These are phyloP conservation scores for Silene noctiflora DNA, from an alignment of 179 eudicot genomes.

Conservation along the genomic window DNA sequence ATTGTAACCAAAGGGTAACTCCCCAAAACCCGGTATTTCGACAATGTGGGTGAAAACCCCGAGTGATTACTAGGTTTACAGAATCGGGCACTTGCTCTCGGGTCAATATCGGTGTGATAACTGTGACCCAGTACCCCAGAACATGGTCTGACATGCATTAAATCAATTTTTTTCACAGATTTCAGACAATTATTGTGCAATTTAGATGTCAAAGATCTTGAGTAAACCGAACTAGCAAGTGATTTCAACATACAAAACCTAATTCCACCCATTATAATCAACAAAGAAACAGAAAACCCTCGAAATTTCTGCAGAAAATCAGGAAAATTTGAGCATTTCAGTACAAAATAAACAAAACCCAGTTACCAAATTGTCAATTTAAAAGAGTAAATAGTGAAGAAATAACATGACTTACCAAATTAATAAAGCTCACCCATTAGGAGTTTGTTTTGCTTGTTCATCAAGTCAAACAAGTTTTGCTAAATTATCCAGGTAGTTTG, in stretches of 20 bases:
- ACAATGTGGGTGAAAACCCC: constrained; percentile 29
- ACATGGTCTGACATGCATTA: constrained; percentile 16
- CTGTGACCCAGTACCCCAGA: constrained; percentile 21
- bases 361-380: background rate
- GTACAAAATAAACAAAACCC: background rate
- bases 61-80: constrained; percentile 18
- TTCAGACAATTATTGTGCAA: constrained; percentile 15
- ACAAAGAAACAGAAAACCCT: constrained; percentile 6
- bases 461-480: constrained; percentile 22
- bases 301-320: constrained; percentile 14
- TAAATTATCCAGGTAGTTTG: too few relatives aligned
- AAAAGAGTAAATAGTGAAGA: background rate
- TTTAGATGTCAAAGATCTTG: constrained; percentile 19
- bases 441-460: constrained; percentile 4
- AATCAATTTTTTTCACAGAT: constrained; percentile 17
- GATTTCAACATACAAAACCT: constrained; percentile 36
- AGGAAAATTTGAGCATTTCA: background rate
- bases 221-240: constrained; percentile 13
- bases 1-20: constrained; percentile 23
- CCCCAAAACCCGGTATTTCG: constrained; percentile 19
- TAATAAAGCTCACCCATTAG: background rate
- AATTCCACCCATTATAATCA: constrained; percentile 35
- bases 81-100: constrained; percentile 17
- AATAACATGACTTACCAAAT: background rate
- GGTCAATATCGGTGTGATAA: constrained; percentile 18